phyloP scores from a whole-genome alignment of 2,329 filamentous ascomycete genomes.

The Cladosporium halotolerans region DNA sequence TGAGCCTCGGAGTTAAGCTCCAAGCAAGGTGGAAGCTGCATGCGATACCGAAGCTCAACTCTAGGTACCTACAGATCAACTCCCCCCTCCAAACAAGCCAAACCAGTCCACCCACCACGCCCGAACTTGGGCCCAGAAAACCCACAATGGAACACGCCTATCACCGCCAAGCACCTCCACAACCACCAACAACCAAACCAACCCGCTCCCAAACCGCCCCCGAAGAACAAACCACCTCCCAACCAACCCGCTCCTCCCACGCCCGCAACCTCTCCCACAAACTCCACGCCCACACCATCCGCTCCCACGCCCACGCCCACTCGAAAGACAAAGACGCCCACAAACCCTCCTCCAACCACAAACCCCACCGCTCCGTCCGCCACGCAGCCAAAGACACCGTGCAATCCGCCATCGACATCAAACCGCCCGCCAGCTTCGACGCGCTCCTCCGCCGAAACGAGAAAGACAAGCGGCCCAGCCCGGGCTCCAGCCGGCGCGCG shows the following conservation, averaged over 20 bases:
- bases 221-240: neutral
- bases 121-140: too few species aligned
- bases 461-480: constrained; percentile 20
- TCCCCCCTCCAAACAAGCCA: too few species aligned
- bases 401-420: constrained; percentile 40
- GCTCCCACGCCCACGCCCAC: neutral
- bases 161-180: too few species aligned
- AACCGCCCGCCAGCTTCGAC: constrained; percentile 40
- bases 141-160: too few species aligned
- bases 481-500: constrained; percentile 20
- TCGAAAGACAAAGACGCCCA: neutral
- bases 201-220: neutral
- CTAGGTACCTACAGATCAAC: too few species aligned
- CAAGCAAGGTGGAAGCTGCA: too few species aligned
- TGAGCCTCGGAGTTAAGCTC: too few species aligned
- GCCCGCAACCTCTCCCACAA: constrained; percentile 5
- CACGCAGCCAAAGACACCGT: constrained; percentile 34
- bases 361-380: constrained; percentile 22
- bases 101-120: too few species aligned
- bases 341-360: constrained; percentile 14
- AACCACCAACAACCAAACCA: neutral
- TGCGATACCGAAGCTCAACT: too few species aligned
- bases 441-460: constrained; percentile 33
- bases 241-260: constrained; percentile 2
- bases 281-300: constrained; percentile 8